Percentiles rank a stretch among this genome's conserved stretches.
phyloP scores from a whole-genome alignment of 352 stramenopile species.

The Elongisporangium anandrum region DNA sequence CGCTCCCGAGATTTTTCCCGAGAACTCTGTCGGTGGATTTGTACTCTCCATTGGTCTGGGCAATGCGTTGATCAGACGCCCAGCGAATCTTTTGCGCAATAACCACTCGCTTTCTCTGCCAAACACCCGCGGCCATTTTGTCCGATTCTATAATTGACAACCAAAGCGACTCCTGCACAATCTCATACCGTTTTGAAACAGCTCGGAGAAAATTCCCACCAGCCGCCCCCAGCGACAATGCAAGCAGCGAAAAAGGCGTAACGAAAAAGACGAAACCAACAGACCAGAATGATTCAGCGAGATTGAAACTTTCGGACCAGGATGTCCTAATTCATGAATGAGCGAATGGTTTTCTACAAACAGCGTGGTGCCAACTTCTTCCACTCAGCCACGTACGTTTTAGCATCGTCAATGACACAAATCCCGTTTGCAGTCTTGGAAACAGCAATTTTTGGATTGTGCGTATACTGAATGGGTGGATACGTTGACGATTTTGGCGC shows the following conservation, averaged over 20 bases:
- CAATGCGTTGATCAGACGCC: too few species aligned
- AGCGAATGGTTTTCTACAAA: constrained; percentile 83
- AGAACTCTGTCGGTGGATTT: constrained; percentile 31
- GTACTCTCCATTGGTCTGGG: constrained; percentile 23
- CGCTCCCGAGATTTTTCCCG: constrained; percentile 22
- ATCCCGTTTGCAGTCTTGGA: constrained; percentile 58
- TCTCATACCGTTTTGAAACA: too few species aligned
- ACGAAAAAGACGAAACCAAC: too few species aligned
- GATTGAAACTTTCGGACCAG: too few species aligned
- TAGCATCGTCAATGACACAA: constrained; percentile 44
- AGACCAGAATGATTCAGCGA: too few species aligned
- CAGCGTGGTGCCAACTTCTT: constrained; percentile 88
- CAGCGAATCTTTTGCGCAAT: not conserved
- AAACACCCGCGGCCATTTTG: too few species aligned
- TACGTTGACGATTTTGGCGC: constrained; percentile 33
- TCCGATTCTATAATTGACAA: too few species aligned
- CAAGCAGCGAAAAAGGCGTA: too few species aligned
- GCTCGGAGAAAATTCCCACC: too few species aligned
- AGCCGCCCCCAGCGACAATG: too few species aligned
- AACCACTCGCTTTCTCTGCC: too few species aligned
- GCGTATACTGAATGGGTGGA: constrained; percentile 88
- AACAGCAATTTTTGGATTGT: constrained; percentile 73
- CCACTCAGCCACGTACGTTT: constrained; percentile 77
- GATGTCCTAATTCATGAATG: constrained; percentile 7
- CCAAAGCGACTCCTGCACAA: too few species aligned